These are phyloP conservation scores for Phialophora tarda DNA, from an alignment of 2,329 filamentous ascomycete genomes.

Conservation along the genomic window DNA sequence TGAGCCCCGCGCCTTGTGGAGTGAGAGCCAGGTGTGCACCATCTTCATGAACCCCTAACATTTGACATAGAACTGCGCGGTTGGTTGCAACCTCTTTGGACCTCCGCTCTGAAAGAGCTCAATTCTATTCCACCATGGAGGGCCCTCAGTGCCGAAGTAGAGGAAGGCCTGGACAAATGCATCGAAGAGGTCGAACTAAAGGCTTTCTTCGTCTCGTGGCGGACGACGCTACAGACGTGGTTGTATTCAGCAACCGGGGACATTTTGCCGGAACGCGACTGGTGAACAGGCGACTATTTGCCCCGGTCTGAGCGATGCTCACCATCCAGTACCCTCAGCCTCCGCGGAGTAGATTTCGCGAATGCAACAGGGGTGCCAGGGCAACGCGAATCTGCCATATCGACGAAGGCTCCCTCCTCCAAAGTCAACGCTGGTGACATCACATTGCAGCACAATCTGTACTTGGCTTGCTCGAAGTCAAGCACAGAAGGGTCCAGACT, in stretches of 20 bases:
- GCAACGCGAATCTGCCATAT: no score
- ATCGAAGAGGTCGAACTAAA: not conserved
- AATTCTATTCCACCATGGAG: not conserved
- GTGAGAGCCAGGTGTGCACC: conserved; percentile 5
- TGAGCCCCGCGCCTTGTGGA: conserved; percentile 4
- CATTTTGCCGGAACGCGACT: no score
- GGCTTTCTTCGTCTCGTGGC: not conserved
- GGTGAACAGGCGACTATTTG: no score
- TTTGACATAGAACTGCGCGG: not conserved
- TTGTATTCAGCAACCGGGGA: not conserved
- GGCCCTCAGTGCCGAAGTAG: not conserved
- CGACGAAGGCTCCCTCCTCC: no score
- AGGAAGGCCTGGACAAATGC: not conserved
- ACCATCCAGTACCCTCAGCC: no score
- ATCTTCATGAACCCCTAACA: conserved; percentile 9
- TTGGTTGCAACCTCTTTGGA: not conserved
- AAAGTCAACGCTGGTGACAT: no score
- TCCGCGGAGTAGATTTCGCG: no score
- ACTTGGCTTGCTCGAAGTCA: no score
- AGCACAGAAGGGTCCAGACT: no score
- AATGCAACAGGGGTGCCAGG: no score
- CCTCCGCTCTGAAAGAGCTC: not conserved
- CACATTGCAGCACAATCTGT: no score
- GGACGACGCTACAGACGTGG: not conserved
- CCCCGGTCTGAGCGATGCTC: no score